Evolutionary conservation across 225 moss, liverwort and hornwort genomes (phyloP), one percentile per base, ranked within the genome.

Genomic region (Antitrichia curtipendula): DNA sequence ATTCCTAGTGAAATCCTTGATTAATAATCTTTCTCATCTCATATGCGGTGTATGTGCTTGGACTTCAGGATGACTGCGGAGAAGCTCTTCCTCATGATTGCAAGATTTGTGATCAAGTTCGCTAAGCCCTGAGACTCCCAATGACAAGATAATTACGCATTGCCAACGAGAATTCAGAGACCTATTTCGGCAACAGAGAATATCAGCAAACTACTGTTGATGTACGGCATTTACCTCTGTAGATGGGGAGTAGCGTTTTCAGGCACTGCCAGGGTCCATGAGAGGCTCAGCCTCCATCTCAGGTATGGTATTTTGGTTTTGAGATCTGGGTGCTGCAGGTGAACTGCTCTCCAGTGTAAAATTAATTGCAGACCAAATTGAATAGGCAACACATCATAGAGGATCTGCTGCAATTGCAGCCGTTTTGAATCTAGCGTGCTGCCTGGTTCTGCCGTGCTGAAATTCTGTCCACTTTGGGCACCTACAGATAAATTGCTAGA

Each of bases 71-170:
- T 94, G 94, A 90, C 91, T 73, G 92, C 94, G 17, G 94, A 92
- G 85, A 94, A 90, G 89, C 87, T 94, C 75, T 92, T 94, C 77
- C 88, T 94, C 53, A 83, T 94, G 89, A 90, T 94, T 72, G 94
- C 92, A 83, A 83, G 92, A 85, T 94, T 91, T 82, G 81, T 94
- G 79, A 91, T 94, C 66, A 92, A 90, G 80, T 76, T 93, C 62
- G 87, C 93, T 13, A 93, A 91, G 90, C 82, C 90, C 84, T 91
- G 78, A 90, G 75, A 90, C 80, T 78, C 38, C 68, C 40, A 82
- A 80, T 89, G 92, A 82, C 83, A 82, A 87, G 85, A 88, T 36
- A 43, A 77, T 32, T 72, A 43, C 86, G 16, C 76, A 65, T 82
- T 74, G 58, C 78, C 71, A 47, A 72, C 34, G 62, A 85, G 73